A percentile compares a stretch with the other conserved stretches of the same genome.
Conservation (phyloP, 345 rosid species). For the Pugionium dolabratum region DNA sequence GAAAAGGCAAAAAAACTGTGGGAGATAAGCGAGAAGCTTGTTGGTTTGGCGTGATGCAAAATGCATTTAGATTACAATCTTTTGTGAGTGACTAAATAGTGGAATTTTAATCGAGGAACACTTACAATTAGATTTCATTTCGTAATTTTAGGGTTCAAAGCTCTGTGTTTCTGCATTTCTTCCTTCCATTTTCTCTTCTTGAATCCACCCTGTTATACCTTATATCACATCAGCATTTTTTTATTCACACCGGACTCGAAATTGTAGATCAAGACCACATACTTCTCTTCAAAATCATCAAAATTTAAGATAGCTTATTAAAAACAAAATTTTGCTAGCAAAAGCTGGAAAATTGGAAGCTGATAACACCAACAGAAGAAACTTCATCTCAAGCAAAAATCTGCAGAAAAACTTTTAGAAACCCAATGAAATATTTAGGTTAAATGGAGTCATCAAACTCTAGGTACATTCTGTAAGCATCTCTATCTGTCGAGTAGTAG, state of each 20-base stretch:
- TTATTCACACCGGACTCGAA: neutral
- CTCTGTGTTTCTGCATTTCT: neutral
- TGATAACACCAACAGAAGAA: neutral
- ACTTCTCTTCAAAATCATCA: no score
- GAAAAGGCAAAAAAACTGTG: constrained; percentile 64
- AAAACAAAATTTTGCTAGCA: no score
- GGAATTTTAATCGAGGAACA: neutral
- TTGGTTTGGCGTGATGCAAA: constrained; percentile 36
- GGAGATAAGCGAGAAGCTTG: constrained; percentile 50
- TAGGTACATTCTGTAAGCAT: constrained; percentile 78
- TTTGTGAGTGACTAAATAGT: neutral
- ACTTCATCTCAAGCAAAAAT: neutral
- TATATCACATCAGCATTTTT: neutral
- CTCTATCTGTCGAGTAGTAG: constrained; percentile 69
- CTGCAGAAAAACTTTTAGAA: neutral
- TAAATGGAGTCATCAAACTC: constrained; percentile 48
- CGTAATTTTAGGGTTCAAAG: neutral
- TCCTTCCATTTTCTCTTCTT: neutral
- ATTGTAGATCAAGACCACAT: neutral
- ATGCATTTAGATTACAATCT: constrained; percentile 6
- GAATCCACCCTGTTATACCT: neutral
- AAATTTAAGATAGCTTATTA: no score
- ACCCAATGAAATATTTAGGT: neutral
- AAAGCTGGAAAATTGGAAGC: no score
- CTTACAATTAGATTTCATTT: neutral